Evolutionary conservation across 345 rosid species (phyloP).

Genomic region (Diplotaxis tenuifolia): DNA sequence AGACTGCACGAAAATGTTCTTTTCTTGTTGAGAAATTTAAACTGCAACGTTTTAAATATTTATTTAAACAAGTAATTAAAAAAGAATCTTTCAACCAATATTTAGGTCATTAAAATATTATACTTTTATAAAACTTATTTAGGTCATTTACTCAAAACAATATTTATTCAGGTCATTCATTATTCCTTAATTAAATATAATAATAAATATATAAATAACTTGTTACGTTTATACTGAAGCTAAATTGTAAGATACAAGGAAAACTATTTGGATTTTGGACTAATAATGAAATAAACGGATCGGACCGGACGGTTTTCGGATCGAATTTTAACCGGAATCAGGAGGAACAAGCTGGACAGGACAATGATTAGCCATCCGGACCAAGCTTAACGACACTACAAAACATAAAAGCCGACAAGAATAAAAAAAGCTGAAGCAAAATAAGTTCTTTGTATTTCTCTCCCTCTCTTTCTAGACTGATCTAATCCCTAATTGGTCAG

Average conservation of each 20-base stretch:
- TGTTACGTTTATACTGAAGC: background rate
- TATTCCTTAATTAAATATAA: background rate
- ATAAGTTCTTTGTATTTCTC: constrained; percentile 18
- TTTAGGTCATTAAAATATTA: background rate
- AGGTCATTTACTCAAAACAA: background rate
- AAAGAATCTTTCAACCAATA: background rate
- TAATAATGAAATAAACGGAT: constrained; percentile 5
- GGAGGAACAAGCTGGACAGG: constrained; percentile 6
- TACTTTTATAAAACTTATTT: background rate
- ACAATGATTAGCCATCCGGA: constrained; percentile 10
- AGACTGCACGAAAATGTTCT: too few species aligned
- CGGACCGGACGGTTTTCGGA: constrained; percentile 20
- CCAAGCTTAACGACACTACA: background rate
- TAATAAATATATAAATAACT: background rate
- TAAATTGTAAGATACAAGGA: background rate
- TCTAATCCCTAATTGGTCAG: constrained; percentile 18
- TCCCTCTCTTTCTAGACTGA: constrained; percentile 23
- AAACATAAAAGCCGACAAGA: background rate
- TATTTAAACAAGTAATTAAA: background rate
- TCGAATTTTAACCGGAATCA: constrained; percentile 1
- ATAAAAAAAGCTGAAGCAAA: background rate
- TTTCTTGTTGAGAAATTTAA: background rate
- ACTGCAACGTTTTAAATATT: background rate
- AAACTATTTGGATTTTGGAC: background rate
- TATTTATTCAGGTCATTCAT: background rate